Base-by-base conservation (phyloP, 2,329 filamentous ascomycete species). In the Fusarium sororula region DNA sequence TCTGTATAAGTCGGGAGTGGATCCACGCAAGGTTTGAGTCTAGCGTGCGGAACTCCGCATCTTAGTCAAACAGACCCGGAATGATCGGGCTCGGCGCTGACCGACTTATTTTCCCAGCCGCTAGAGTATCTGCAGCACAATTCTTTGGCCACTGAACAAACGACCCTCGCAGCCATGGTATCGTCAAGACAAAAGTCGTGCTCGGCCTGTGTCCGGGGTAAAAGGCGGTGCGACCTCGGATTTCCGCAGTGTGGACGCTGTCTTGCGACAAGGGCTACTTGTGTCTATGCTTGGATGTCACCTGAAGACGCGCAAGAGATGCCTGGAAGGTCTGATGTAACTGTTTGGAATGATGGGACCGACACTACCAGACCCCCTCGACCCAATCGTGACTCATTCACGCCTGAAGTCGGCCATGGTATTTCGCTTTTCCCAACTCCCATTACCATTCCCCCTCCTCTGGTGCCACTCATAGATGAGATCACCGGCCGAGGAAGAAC, bases 361-460 rank as follows among this genome's bases (percentile, higher is more conserved):
- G 22, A 14, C 22, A 32, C 3, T 18, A 2, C 15, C 7, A 4
- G 5, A 24, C 2, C 22, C 5, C 14, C 8, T 9, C 22, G 2
- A 4, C 0, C 22, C 22, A 14, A 14, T 5, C 22, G 24, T 0
- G 28, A 32, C 1, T 14, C 8, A 1, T 13, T 20, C 12, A 3
- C 1, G 1, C 7, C 22, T 14, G 48, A 51, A 10, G 28, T 14
- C 2, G 6, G 8, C 4, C 15, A 7, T 4, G 28, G 35, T 24
- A 14, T 35, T 5, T 35, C 48, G 12, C n/a, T 51, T 0, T 51
- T 51, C 8, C 30, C 48, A 24, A 35, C 12, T 11, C 48, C 48
- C 6, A 20, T 35, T 2, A 35, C 48, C 15, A n/a, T 51, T 2
- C 12, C 12, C 6, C 15, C 48, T 24, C 30, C 17, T 11, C 17